phyloP scores from a whole-genome alignment of 495 filamentous ascomycete species.

The Tuber aestivum region DNA sequence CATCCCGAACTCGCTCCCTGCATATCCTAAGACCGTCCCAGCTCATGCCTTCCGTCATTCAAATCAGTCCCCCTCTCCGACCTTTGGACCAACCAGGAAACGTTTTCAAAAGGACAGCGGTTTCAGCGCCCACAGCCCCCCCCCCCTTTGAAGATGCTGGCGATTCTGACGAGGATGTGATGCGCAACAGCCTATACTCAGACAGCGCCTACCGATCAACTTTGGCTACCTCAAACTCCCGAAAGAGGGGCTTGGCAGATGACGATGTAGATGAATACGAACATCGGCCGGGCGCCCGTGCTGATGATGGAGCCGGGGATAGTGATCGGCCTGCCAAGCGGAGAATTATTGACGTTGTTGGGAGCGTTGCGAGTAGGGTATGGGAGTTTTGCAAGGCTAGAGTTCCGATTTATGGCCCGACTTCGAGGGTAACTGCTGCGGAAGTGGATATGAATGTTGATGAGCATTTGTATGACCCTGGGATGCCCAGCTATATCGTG shows the following conservation, averaged over 20 bases:
- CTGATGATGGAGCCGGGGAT: constrained; percentile 11
- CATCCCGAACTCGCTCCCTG: constrained; percentile 32
- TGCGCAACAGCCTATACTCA: constrained; percentile 37
- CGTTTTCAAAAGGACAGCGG: constrained; percentile 19
- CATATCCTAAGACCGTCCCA: constrained; percentile 15
- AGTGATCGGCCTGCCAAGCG: constrained; percentile 29
- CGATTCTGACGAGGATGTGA: constrained; percentile 37
- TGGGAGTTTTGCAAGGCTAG: constrained; percentile 41
- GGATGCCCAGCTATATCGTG: constrained; percentile 10
- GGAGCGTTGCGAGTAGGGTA: constrained; percentile 39
- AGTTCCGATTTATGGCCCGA: constrained; percentile 31
- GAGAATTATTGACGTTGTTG: constrained; percentile 42
- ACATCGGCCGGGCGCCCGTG: constrained; percentile 2
- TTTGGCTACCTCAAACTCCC: constrained; percentile 18
- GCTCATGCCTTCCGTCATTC: constrained; percentile 15
- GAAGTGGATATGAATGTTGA: constrained; percentile 10
- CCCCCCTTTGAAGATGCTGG: constrained; percentile 17
- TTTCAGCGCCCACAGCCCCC: constrained; percentile 17
- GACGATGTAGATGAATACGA: constrained; percentile 29
- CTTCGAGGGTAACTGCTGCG: constrained; percentile 5
- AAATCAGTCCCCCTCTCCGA: constrained; percentile 31
- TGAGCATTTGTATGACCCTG: constrained; percentile 26
- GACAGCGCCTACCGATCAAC: constrained; percentile 36
- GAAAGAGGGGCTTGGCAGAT: constrained; percentile 36
- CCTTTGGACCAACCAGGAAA: constrained; percentile 33